Evolutionary conservation across 139 green algal genomes (phyloP).

Genomic region (Coccomyxa sp.): DNA sequence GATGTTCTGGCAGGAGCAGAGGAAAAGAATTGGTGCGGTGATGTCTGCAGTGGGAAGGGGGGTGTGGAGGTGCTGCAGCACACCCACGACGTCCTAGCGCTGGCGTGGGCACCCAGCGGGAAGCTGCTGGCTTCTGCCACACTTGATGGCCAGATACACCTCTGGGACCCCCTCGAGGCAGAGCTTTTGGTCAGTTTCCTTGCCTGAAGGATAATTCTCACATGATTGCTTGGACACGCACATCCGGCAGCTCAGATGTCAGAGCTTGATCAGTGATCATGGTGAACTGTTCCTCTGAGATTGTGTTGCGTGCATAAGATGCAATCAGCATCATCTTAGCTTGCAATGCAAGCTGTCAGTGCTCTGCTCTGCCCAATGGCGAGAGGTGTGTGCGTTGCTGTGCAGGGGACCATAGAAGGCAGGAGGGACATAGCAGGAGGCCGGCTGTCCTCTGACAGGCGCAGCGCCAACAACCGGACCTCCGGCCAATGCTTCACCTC

Average conservation of each 20-base stretch:
- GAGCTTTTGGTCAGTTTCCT: constrained; percentile 39
- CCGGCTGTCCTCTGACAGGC: constrained; percentile 61
- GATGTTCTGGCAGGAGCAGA: too few species aligned
- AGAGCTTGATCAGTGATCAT: too few species aligned
- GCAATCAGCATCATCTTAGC: too few species aligned
- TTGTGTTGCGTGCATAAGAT: not conserved
- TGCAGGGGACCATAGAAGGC: constrained; percentile 75
- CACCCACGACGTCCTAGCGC: constrained; percentile 86
- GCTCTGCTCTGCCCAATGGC: not conserved
- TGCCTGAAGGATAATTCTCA: not conserved
- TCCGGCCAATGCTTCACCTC: constrained; percentile 77
- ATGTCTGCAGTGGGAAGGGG: constrained; percentile 39
- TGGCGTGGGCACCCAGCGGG: constrained; percentile 84
- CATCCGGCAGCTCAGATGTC: too few species aligned
- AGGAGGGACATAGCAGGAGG: constrained; percentile 85
- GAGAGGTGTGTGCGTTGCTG: not conserved
- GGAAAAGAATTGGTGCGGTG: too few species aligned
- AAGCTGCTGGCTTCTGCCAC: constrained; percentile 82
- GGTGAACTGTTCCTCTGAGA: too few species aligned
- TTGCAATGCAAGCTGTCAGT: not conserved
- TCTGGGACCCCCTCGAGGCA: constrained; percentile 89
- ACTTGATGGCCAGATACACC: constrained; percentile 87
- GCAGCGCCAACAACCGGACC: constrained; percentile 59
- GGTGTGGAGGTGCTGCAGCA: constrained; percentile 80
- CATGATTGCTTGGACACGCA: too few species aligned